Percentiles rank a stretch among this genome's conserved stretches.
Evolutionary conservation across 179 eudicot genomes (phyloP).

Genomic region (Spergularia azorica): DNA sequence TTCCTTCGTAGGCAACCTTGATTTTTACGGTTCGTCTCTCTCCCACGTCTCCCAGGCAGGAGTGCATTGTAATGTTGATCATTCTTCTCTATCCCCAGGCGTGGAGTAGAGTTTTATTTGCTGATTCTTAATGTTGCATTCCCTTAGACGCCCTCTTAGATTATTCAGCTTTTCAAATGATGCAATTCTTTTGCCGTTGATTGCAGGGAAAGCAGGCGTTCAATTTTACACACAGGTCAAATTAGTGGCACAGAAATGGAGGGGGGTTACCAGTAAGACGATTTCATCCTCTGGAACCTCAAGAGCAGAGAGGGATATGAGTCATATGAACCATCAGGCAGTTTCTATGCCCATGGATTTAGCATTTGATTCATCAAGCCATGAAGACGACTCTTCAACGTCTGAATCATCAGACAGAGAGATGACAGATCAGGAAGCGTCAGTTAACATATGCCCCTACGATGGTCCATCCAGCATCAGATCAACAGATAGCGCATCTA

Average conservation of each 20-base stretch:
- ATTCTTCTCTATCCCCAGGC: background rate
- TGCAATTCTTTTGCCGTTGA: background rate
- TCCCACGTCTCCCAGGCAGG: background rate
- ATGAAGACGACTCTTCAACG: slow-evolving; percentile 20
- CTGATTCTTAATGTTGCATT: slow-evolving; percentile 4
- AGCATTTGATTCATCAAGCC: slow-evolving; percentile 16
- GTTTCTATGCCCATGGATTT: slow-evolving; percentile 11
- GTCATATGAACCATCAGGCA: slow-evolving; percentile 10
- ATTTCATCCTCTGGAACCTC: slow-evolving; percentile 15
- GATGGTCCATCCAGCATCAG: slow-evolving; percentile 4
- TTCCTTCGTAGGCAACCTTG: slow-evolving; percentile 19
- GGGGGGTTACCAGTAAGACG: slow-evolving; percentile 20
- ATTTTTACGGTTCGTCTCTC: slow-evolving; percentile 19
- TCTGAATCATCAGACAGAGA: slow-evolving; percentile 23
- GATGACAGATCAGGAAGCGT: slow-evolving; percentile 18
- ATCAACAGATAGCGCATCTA: slow-evolving; percentile 1
- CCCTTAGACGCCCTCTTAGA: background rate
- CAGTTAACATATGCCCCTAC: slow-evolving; percentile 3
- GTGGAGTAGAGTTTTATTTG: background rate
- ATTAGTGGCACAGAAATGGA: slow-evolving; percentile 31
- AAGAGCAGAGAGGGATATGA: slow-evolving; percentile 6
- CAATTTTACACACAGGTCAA: slow-evolving; percentile 31
- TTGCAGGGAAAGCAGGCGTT: slow-evolving; percentile 29
- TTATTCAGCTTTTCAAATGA: background rate
- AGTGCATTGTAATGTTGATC: too few relatives aligned